Conservation (phyloP, 2,329 filamentous ascomycete genomes). For the Fusarium miscanthi region DNA sequence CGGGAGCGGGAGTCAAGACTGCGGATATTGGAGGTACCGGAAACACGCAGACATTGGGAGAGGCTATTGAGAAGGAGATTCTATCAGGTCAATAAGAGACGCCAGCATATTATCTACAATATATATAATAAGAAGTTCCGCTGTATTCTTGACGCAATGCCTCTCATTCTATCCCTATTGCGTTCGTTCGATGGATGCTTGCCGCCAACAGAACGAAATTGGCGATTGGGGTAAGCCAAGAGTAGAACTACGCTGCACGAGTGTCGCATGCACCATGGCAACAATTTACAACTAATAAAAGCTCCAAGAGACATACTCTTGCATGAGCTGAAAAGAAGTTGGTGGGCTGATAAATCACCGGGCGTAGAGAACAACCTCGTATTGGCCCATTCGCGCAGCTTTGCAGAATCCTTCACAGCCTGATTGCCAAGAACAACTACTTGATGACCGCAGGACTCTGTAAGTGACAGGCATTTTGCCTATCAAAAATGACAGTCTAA, state of each 20-base stretch:
- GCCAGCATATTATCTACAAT: accelerated
- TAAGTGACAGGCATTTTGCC: accelerated
- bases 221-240: accelerated
- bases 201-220: neutral
- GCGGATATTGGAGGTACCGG: slow-evolving; percentile 48
- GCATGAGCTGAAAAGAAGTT: neutral
- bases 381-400: no score
- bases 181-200: no score
- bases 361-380: no score
- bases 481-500: neutral
- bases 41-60: slow-evolving; percentile 37
- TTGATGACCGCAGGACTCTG: neutral
- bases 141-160: accelerated
- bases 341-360: neutral
- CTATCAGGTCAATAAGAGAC: neutral
- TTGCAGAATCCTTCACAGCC: no score
- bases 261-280: neutral
- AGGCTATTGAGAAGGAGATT: slow-evolving; percentile 38
- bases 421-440: no score
- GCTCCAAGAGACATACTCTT: neutral
- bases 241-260: accelerated
- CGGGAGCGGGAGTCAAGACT: slow-evolving; percentile 47
- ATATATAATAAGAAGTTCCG: neutral
- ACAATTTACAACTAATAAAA: neutral
- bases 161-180: neutral